A percentile compares a stretch with the other conserved stretches of the same genome.
Evolutionary conservation across 768 basidiomycete genomes (phyloP).

Genomic region (Rossbeevera mucosa): DNA sequence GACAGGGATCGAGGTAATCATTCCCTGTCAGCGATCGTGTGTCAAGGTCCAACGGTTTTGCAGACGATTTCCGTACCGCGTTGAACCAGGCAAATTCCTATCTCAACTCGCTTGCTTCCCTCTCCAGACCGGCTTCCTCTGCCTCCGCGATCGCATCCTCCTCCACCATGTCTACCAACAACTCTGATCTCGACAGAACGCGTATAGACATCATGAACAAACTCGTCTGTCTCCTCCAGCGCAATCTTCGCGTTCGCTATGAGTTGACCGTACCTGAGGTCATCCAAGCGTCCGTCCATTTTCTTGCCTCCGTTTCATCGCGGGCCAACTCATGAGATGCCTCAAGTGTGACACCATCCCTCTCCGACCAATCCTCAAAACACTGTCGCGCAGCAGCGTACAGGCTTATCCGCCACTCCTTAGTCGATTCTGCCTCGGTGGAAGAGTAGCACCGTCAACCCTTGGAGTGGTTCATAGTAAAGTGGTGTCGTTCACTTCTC

Average conservation of each 20-base stretch:
- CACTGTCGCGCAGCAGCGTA: slow-evolving; percentile 80
- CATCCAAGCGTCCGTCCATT: slow-evolving; percentile 60
- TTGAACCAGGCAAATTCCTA: slow-evolving; percentile 59
- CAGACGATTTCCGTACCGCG: slow-evolving; percentile 72
- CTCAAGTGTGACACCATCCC: slow-evolving; percentile 66
- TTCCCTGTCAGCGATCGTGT: background rate
- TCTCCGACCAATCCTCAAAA: slow-evolving; percentile 71
- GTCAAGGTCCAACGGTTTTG: slow-evolving; percentile 9
- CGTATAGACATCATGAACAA: slow-evolving; percentile 61
- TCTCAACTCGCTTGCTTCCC: slow-evolving; percentile 51
- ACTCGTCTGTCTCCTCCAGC: slow-evolving; percentile 61
- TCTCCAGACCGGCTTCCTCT: slow-evolving; percentile 36
- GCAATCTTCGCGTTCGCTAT: slow-evolving; percentile 70
- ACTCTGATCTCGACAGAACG: slow-evolving; percentile 45
- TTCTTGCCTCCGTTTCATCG: background rate
- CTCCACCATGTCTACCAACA: slow-evolving; percentile 33
- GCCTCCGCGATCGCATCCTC: slow-evolving; percentile 35
- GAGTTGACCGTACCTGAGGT: slow-evolving; percentile 68
- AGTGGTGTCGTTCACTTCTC: slow-evolving; percentile 43
- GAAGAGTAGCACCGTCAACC: slow-evolving; percentile 56
- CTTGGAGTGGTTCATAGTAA: slow-evolving; percentile 88
- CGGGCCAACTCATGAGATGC: slow-evolving; percentile 8
- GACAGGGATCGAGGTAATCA: slow-evolving; percentile 35
- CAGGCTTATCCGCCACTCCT: slow-evolving; percentile 70
- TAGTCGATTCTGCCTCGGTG: slow-evolving; percentile 73